A percentile compares a stretch with the other conserved stretches of the same genome.
phyloP scores from a whole-genome alignment of 1,284 basidiomycete species.

The Ganoderma lucidum region DNA sequence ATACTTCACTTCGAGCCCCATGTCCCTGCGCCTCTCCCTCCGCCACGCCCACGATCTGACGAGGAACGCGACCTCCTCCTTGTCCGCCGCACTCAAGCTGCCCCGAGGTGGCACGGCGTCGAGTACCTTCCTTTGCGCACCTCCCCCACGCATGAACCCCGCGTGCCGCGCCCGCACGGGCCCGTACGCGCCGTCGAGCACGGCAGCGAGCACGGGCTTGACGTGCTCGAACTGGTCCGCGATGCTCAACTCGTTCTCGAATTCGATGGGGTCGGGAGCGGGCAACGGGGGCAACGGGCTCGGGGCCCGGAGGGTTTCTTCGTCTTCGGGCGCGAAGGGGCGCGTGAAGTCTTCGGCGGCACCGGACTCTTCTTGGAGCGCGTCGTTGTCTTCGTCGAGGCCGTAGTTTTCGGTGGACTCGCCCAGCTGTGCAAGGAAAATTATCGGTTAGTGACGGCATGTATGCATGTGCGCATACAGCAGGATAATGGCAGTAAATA shows the following conservation, averaged over 20 bases:
- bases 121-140: slow-evolving; percentile 51
- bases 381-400: slow-evolving; percentile 54
- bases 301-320: slow-evolving; percentile 34
- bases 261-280: slow-evolving; percentile 43
- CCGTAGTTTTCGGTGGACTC: slow-evolving; percentile 55
- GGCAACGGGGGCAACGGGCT: slow-evolving; percentile 53
- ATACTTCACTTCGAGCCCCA: slow-evolving; percentile 32
- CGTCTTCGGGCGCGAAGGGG: slow-evolving; percentile 28
- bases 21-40: slow-evolving; percentile 36
- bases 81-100: slow-evolving; percentile 57
- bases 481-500: not conserved
- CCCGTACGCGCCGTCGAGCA: slow-evolving; percentile 61
- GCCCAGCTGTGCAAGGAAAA: slow-evolving; percentile 53
- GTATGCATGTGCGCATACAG: not conserved
- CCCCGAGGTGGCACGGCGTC: slow-evolving; percentile 60
- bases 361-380: slow-evolving; percentile 28
- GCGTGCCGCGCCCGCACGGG: slow-evolving; percentile 59
- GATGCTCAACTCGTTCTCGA: slow-evolving; percentile 54
- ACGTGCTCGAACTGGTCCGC: slow-evolving; percentile 68
- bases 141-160: slow-evolving; percentile 65
- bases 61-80: slow-evolving; percentile 54
- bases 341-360: slow-evolving; percentile 28
- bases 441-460: not conserved
- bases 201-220: slow-evolving; percentile 65
- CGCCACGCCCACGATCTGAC: slow-evolving; percentile 65